A percentile compares a stretch with the other conserved stretches of the same genome.
Conservation (phyloP, 2,329 filamentous ascomycete species). For the Colletotrichum euphorbiae region DNA sequence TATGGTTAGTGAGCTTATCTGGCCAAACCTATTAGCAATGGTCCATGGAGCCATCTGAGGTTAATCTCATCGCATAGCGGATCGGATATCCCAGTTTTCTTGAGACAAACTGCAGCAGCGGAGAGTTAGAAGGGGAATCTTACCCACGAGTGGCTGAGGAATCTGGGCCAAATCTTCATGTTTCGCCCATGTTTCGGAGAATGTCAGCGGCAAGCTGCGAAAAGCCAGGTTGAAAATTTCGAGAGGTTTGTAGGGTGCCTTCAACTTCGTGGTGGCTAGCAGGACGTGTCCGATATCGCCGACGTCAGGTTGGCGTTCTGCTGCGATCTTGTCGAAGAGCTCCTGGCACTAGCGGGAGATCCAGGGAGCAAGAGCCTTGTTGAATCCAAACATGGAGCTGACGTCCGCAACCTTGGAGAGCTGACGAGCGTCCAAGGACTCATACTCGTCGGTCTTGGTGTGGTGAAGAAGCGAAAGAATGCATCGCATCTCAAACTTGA, state of each 20-base stretch:
- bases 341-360: background rate
- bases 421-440: background rate
- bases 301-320: background rate
- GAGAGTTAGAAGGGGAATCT: background rate
- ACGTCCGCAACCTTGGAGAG: background rate
- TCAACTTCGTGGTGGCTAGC: background rate
- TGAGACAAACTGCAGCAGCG: background rate
- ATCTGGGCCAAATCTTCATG: background rate
- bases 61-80: no score
- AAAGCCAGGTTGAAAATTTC: background rate
- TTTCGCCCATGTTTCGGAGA: background rate
- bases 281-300: background rate
- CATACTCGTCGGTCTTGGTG: constrained; percentile 10
- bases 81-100: no score
- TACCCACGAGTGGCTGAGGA: background rate
- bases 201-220: background rate
- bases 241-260: background rate
- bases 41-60: no score
- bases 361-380: constrained; percentile 9
- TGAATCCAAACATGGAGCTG: constrained; percentile 2
- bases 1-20: no score
- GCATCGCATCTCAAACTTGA: background rate
- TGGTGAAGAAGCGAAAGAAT: constrained; percentile 20
- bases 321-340: background rate
- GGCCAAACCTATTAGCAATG: no score